Base-by-base conservation (phyloP, 78 protist genomes). In the Dictyostelium firmibasis region DNA sequence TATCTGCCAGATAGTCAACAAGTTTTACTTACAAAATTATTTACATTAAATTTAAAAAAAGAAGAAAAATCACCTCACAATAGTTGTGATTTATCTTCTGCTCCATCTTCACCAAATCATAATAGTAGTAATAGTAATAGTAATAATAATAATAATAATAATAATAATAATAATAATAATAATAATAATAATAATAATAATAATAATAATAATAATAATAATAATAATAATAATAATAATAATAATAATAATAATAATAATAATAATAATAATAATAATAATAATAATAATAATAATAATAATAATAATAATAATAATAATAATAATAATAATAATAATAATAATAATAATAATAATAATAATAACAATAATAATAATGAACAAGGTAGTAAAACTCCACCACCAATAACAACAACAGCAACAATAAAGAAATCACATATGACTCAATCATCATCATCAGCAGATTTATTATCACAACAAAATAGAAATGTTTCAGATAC, bases 1-100 rank as follows among this genome's bases (percentile, higher is more conserved):
- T 88, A 88, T 88, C 35, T 88, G n/a, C 94, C 78, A 2, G 94
- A 88, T 4, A 88, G 86, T 47, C 74, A 88, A 4, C 94, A 88
- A 23, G 67, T 88, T 25, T 64, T 88, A 8, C 35, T 88, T 2
- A 88, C 94, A 3, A 88, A 88, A 44, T n/a, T 88, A 13, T 88
- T 88, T 38, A 88, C 94, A 29, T 57, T 88, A 29, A 78, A 88
- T 43, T 47, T 88, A 25, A 78, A 67, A 29, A 88, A 79, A 81
- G 85, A 81, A 0, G 87, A 88, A 47, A 83, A 60, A 38, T 69
- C 77, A 29, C 77, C 77, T 14, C 77, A 69, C 31, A 69, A 13
- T 29, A 60, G 60, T 20, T 41, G 43, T 6, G 86, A 44, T 29
- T 41, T 57, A 53, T 11, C 31, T 3, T 41, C 69, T 14, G n/a